Percentiles rank a stretch among this genome's conserved stretches.
These are phyloP conservation scores for Hypholoma fasciculare DNA, from an alignment of 768 basidiomycete genomes.

Conservation along the genomic window DNA sequence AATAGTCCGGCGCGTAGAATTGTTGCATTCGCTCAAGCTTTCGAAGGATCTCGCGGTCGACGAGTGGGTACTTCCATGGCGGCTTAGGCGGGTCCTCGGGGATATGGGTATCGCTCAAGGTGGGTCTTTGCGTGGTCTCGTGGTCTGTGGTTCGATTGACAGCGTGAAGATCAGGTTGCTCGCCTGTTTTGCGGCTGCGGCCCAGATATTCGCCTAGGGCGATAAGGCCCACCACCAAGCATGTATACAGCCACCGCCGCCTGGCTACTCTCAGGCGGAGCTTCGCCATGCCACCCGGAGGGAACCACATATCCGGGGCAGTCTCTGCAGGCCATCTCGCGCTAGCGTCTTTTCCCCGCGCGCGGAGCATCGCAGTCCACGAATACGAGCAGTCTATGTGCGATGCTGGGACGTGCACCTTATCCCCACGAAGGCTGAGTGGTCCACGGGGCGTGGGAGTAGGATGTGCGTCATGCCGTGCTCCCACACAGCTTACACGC, in stretches of 20 bases:
- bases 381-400: too few species aligned
- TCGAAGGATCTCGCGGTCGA: slow-evolving; percentile 15
- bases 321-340: background rate
- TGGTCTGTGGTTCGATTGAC: background rate
- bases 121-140: background rate
- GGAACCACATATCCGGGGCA: background rate
- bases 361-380: background rate
- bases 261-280: background rate
- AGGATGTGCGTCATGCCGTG: too few species aligned
- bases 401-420: too few species aligned
- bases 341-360: background rate
- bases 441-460: too few species aligned
- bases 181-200: background rate
- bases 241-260: background rate
- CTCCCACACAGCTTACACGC: too few species aligned
- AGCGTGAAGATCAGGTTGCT: background rate
- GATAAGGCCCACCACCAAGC: background rate
- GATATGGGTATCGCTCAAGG: background rate
- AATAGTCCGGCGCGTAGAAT: slow-evolving; percentile 12
- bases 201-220: background rate
- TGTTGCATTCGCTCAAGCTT: slow-evolving; percentile 18
- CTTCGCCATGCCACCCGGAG: background rate
- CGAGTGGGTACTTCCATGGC: slow-evolving; percentile 16
- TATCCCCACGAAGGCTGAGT: too few species aligned
- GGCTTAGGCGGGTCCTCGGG: background rate